Percentiles rank a stretch among this genome's conserved stretches.
Evolutionary conservation across 2,329 filamentous ascomycete genomes (phyloP).

Genomic region (Decorospora gaudefroyi): DNA sequence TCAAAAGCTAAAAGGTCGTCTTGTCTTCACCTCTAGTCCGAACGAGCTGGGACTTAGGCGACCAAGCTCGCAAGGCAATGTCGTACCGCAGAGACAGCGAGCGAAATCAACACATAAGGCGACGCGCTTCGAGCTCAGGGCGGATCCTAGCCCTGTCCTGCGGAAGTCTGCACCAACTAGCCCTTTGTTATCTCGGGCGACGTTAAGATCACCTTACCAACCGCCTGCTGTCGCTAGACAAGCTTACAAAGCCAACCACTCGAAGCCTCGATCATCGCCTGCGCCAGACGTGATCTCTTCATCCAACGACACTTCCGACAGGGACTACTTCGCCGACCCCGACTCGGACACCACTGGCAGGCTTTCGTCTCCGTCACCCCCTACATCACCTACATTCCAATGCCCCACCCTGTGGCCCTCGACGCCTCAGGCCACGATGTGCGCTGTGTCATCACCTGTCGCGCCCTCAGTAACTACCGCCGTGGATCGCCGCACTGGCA

Average conservation of each 20-base stretch:
- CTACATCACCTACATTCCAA: conserved; percentile 31
- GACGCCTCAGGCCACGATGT: conserved; percentile 21
- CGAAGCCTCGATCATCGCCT: conserved; percentile 3
- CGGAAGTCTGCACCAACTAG: conserved; percentile 23
- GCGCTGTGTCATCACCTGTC: conserved; percentile 35
- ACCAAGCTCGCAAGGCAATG: conserved; percentile 35
- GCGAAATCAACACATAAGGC: conserved; percentile 29
- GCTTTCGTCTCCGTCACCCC: conserved; percentile 41
- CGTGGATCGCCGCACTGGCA: conserved; percentile 23
- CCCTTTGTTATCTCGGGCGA: conserved; percentile 22
- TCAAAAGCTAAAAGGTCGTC: conserved; percentile 66
- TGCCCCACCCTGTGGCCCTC: conserved; percentile 34
- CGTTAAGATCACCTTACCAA: conserved; percentile 12
- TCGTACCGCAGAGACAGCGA: conserved; percentile 17
- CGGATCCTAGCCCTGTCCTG: conserved; percentile 25
- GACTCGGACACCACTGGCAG: conserved; percentile 42
- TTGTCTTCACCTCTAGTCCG: conserved; percentile 70
- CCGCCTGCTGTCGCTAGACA: conserved; percentile 18
- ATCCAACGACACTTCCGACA: conserved; percentile 39
- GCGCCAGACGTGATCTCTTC: conserved; percentile 30
- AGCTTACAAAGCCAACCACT: conserved; percentile 13
- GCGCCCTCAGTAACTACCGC: conserved; percentile 22
- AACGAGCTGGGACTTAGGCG: conserved; percentile 46
- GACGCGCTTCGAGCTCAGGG: conserved; percentile 26
- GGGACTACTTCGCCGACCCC: conserved; percentile 36